Conservation (phyloP, 306 rosid genomes). For the Quercus engelmannii region DNA sequence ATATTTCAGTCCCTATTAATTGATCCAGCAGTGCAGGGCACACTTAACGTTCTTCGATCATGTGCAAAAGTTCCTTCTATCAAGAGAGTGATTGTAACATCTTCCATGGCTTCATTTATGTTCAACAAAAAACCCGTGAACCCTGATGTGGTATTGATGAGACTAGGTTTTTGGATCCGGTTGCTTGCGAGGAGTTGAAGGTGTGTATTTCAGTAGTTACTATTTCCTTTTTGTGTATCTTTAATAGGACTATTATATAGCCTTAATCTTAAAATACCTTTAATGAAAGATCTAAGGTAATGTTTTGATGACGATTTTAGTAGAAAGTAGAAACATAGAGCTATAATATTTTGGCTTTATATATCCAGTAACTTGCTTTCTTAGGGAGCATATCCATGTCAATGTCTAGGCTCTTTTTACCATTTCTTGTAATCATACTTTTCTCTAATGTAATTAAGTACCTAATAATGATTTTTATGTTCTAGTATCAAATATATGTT, state of each 20-base stretch:
- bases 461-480: not conserved
- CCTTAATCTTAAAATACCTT: not conserved
- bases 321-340: not conserved
- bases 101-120: slow-evolving; percentile 14
- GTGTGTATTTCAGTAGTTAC: not conserved
- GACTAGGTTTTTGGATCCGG: slow-evolving; percentile 25
- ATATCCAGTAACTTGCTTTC: not conserved
- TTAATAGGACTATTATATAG: not conserved
- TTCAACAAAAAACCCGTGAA: not conserved
- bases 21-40: slow-evolving; percentile 28
- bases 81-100: slow-evolving; percentile 23
- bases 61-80: slow-evolving; percentile 17
- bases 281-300: not conserved
- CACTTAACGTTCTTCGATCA: slow-evolving; percentile 23
- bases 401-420: not conserved
- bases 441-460: too few relatives aligned
- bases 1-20: not conserved
- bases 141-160: slow-evolving; percentile 23
- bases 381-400: not conserved
- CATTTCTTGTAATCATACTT: too few relatives aligned
- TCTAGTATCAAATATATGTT: not conserved
- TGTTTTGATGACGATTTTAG: not conserved
- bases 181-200: slow-evolving; percentile 9
- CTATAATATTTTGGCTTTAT: too few relatives aligned
- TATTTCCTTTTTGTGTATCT: not conserved